Evolutionary conservation across 2,329 filamentous ascomycete genomes (phyloP).

Genomic region (Purpureocillium takamizusanense): DNA sequence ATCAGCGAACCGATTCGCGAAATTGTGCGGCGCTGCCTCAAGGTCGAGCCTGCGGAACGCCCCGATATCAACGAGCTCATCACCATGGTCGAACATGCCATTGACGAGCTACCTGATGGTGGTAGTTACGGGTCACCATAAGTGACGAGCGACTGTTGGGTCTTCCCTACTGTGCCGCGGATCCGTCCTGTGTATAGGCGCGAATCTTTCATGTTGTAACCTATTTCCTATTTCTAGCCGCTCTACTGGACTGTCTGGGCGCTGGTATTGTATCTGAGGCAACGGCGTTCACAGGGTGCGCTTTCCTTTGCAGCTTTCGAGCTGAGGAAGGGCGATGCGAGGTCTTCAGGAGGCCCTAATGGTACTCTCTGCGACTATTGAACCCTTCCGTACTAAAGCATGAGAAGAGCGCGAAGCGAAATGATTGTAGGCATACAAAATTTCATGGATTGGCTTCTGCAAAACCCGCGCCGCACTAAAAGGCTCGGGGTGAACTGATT

Average conservation of each 20-base stretch:
- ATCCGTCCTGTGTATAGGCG: not conserved
- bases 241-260: too few species aligned
- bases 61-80: conserved; percentile 84
- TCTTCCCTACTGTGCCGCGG: not conserved
- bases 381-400: not conserved
- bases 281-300: not conserved
- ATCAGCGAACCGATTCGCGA: conserved; percentile 81
- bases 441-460: too few species aligned
- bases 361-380: not conserved
- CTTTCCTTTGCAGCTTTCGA: too few species aligned
- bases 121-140: not conserved
- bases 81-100: conserved; percentile 62
- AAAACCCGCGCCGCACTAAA: too few species aligned
- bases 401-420: not conserved
- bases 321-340: too few species aligned
- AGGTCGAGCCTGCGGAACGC: conserved; percentile 77
- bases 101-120: conserved; percentile 35
- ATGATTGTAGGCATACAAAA: too few species aligned
- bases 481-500: too few species aligned
- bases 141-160: not conserved
- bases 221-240: not conserved
- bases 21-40: conserved; percentile 77
- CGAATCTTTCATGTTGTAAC: not conserved
- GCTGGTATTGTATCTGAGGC: not conserved
- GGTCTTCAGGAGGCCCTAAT: not conserved